Evolutionary conservation across 257 asterid species (phyloP).

Genomic region (Capsicum rhomboideum): DNA sequence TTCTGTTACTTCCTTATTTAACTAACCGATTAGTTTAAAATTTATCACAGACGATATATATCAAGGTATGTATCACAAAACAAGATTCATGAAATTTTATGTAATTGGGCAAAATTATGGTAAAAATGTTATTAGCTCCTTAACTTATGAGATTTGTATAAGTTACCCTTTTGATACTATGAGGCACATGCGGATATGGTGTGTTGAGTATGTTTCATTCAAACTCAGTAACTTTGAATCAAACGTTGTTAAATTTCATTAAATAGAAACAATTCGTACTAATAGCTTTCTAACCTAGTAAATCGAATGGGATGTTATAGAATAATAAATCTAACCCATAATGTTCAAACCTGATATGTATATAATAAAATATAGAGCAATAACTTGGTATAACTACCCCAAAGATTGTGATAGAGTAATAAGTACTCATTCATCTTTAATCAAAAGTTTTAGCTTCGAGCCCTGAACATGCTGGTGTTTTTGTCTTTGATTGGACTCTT

Average conservation of each 20-base stretch:
- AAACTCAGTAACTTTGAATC: background rate
- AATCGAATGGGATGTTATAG: background rate
- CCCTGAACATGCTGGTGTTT: background rate
- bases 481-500: background rate
- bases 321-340: background rate
- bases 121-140: too few species aligned
- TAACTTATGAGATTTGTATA: too few species aligned
- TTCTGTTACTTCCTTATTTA: too few species aligned
- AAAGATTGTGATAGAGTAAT: background rate
- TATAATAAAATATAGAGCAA: background rate
- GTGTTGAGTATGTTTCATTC: background rate
- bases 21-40: too few species aligned
- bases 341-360: background rate
- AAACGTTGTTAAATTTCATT: background rate
- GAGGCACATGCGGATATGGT: background rate
- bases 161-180: too few species aligned
- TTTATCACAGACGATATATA: too few species aligned
- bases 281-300: background rate
- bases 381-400: background rate
- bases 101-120: too few species aligned
- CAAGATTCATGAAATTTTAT: too few species aligned
- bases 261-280: background rate
- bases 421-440: background rate
- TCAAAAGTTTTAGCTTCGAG: background rate
- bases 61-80: too few species aligned